Evolutionary conservation across 345 rosid species (phyloP).

Genomic region (Arabis alpina): DNA sequence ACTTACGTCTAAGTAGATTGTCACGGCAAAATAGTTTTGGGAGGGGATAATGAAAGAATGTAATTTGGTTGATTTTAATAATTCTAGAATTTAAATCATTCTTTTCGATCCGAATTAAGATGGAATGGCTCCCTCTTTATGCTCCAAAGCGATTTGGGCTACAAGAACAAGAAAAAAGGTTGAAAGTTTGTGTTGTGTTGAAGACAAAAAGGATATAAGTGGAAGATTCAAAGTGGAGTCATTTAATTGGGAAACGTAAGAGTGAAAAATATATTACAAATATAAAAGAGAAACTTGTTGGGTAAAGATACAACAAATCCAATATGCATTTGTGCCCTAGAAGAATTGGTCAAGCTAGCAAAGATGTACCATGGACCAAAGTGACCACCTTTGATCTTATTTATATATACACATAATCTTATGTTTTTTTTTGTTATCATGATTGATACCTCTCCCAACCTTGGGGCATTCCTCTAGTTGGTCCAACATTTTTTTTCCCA

Average conservation of each 20-base stretch:
- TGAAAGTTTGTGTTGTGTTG: conserved; percentile 31
- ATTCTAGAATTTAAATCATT: too few relatives aligned
- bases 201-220: conserved; percentile 43
- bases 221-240: conserved; percentile 44
- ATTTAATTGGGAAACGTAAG: conserved; percentile 38
- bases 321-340: conserved; percentile 40
- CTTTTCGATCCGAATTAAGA: conserved; percentile 16
- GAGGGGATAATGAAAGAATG: background rate
- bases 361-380: conserved; percentile 45
- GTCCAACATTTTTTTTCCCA: conserved; percentile 29
- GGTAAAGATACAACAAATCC: conserved; percentile 47
- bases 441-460: conserved; percentile 59
- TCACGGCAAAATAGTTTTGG: background rate
- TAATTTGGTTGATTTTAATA: background rate
- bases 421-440: conserved; percentile 26
- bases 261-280: background rate
- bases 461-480: conserved; percentile 53
- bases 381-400: conserved; percentile 43
- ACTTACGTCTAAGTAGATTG: too few relatives aligned
- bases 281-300: conserved; percentile 35
- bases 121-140: conserved; percentile 33
- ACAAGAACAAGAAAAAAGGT: conserved; percentile 34
- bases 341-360: conserved; percentile 46
- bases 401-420: conserved; percentile 28
- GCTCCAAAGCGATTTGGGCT: conserved; percentile 32